Conservation (phyloP, 2,329 filamentous ascomycete species). For the Fusarium sp. region DNA sequence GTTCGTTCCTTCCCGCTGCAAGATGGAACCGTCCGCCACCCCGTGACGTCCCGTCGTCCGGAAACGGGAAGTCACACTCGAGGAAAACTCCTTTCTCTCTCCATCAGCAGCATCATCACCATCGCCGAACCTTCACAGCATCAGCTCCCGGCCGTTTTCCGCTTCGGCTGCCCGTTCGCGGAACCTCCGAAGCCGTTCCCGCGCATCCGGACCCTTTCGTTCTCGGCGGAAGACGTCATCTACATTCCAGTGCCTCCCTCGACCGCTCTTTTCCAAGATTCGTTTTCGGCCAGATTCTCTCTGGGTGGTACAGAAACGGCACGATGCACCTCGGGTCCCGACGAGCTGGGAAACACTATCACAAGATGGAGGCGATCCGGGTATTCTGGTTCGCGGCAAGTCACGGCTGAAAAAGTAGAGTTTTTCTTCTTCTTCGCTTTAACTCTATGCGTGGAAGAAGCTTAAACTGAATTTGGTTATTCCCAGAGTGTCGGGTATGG, state of each 20-base stretch:
- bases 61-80: slow-evolving; percentile 17
- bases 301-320: neutral
- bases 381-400: neutral
- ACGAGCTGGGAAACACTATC: slow-evolving; percentile 1
- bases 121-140: neutral
- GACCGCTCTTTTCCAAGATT: slow-evolving; percentile 20
- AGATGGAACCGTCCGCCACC: slow-evolving; percentile 16
- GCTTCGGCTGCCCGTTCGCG: slow-evolving; percentile 22
- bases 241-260: slow-evolving; percentile 29
- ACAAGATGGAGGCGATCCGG: neutral
- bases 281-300: slow-evolving; percentile 18
- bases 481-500: neutral
- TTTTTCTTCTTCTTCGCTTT: neutral
- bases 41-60: slow-evolving; percentile 33
- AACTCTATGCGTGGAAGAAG: slow-evolving; percentile 1
- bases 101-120: neutral
- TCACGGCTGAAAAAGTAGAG: neutral
- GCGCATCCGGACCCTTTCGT: slow-evolving; percentile 2
- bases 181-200: slow-evolving; percentile 26
- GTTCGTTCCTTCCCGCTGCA: slow-evolving; percentile 9
- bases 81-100: neutral
- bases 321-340: slow-evolving; percentile 2
- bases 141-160: slow-evolving; percentile 14
- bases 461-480: neutral
- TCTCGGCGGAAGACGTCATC: slow-evolving; percentile 18